Conservation (phyloP, 164 flowering plant genomes). For the Pachysandra terminalis region DNA sequence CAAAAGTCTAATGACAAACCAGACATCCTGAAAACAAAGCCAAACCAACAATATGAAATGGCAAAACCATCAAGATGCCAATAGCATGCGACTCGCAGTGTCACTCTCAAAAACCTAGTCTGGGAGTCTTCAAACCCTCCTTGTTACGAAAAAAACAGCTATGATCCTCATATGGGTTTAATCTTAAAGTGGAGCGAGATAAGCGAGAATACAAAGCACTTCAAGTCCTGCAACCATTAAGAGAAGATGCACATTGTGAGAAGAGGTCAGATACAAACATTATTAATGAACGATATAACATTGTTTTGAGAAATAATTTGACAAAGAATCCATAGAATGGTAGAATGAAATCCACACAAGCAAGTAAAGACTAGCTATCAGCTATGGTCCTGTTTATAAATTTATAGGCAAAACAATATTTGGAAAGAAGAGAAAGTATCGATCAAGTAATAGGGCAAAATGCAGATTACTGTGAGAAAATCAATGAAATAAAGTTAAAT, state of each 20-base stretch:
- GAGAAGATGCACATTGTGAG: neutral
- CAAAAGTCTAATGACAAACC: neutral
- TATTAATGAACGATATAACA: too few relatives aligned
- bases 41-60: too few relatives aligned
- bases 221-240: conserved; percentile 71
- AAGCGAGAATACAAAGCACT: conserved; percentile 90
- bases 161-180: conserved; percentile 64
- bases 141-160: neutral
- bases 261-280: too few relatives aligned
- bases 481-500: too few relatives aligned
- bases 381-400: neutral
- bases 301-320: too few relatives aligned
- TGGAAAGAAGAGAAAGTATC: neutral
- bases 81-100: neutral
- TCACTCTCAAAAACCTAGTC: too few relatives aligned
- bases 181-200: conserved; percentile 94
- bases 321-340: neutral
- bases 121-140: neutral
- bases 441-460: neutral
- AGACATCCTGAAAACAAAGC: neutral
- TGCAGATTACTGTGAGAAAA: neutral
- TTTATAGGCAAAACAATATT: neutral
- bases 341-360: neutral
- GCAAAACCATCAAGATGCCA: neutral
- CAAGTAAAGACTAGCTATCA: neutral